These are phyloP conservation scores for Shiraia bambusicola DNA, from an alignment of 2,329 filamentous ascomycete genomes.

Conservation along the genomic window DNA sequence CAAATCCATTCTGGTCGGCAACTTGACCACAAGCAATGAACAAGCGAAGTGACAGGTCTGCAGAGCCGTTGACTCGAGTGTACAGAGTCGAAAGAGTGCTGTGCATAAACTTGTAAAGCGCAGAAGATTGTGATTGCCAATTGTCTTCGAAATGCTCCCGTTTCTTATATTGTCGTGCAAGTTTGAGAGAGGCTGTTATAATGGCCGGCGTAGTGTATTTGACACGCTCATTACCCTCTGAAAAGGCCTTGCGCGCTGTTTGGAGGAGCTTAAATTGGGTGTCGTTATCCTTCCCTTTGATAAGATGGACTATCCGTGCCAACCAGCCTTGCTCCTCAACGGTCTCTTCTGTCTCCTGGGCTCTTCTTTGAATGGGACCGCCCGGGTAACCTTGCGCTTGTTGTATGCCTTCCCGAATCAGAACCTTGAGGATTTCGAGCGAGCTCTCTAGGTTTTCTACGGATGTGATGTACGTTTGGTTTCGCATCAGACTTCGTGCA, in stretches of 20 bases:
- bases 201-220: constrained; percentile 93
- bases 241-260: constrained; percentile 80
- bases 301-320: constrained; percentile 84
- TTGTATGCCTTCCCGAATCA: constrained; percentile 91
- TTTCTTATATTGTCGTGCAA: constrained; percentile 84
- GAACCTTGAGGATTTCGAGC: constrained; percentile 80
- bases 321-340: constrained; percentile 98
- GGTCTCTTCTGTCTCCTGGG: constrained; percentile 90
- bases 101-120: constrained; percentile 95
- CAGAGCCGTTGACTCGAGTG: constrained; percentile 79
- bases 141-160: constrained; percentile 84
- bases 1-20: constrained; percentile 85
- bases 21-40: constrained; percentile 93
- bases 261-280: constrained; percentile 93
- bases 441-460: constrained; percentile 82
- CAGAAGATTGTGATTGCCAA: constrained; percentile 71
- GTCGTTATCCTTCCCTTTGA: constrained; percentile 82
- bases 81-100: constrained; percentile 84
- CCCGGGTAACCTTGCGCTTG: constrained; percentile 79
- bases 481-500: constrained; percentile 76
- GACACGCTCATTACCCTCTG: constrained; percentile 90
- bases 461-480: constrained; percentile 77
- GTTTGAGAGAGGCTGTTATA: constrained; percentile 84
- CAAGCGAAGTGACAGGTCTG: constrained; percentile 83
- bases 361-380: constrained; percentile 70